Evolutionary conservation across 495 filamentous ascomycete species (phyloP).

Genomic region (Trichoderma gamsii): DNA sequence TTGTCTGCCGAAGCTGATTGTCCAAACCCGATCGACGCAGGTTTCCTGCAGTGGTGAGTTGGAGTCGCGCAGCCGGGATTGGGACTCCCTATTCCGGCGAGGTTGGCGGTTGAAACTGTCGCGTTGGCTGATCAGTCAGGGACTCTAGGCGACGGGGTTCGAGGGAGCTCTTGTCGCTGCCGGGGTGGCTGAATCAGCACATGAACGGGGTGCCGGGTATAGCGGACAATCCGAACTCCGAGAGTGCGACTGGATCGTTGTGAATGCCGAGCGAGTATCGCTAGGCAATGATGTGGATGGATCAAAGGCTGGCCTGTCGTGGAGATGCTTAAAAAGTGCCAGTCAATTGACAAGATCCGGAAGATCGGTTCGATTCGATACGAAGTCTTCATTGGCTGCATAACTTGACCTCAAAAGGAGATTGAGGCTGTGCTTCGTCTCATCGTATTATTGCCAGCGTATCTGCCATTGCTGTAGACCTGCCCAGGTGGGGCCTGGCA

Average conservation of each 20-base stretch:
- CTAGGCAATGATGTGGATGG: neutral
- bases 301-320: neutral
- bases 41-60: neutral
- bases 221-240: neutral
- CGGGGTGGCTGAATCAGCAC: constrained; percentile 6
- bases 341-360: too few relatives aligned
- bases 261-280: neutral
- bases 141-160: neutral
- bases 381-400: neutral
- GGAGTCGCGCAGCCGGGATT: constrained; percentile 10
- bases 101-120: neutral
- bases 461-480: neutral
- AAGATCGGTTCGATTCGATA: too few relatives aligned
- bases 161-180: neutral
- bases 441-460: neutral
- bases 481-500: neutral
- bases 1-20: neutral
- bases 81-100: constrained; percentile 9
- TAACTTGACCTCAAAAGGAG: neutral
- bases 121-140: neutral
- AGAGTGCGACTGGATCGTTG: neutral
- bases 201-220: neutral
- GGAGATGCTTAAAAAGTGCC: too few relatives aligned
- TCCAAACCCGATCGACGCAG: neutral
- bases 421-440: neutral